Conservation (phyloP, 129 eudicot species). For the Daucus carota region DNA sequence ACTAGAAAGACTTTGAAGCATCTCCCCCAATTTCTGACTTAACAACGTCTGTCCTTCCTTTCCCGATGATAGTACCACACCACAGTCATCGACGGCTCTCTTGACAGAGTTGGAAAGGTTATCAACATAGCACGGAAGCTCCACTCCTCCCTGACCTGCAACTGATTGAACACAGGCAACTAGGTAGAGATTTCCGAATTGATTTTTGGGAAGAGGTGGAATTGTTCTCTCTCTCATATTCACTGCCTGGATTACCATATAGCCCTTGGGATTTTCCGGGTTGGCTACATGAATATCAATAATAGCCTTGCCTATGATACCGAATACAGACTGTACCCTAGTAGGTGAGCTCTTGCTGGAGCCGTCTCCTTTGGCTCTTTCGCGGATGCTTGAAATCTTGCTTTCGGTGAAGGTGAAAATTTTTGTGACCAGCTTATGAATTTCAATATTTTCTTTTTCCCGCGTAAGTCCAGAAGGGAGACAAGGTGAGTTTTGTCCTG, state of each 20-base stretch:
- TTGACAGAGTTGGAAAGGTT: background rate
- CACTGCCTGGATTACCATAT: slow-evolving; percentile 10
- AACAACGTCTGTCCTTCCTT: background rate
- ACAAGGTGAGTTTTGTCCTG: background rate
- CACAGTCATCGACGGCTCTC: background rate
- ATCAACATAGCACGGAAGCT: background rate
- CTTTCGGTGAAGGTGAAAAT: slow-evolving; percentile 5
- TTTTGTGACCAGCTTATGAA: background rate
- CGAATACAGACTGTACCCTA: slow-evolving; percentile 9
- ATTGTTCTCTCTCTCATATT: slow-evolving; percentile 19
- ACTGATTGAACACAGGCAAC: background rate
- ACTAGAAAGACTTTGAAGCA: background rate
- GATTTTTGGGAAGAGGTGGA: slow-evolving; percentile 17
- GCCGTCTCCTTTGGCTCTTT: background rate
- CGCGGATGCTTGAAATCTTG: background rate
- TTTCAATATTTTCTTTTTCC: background rate
- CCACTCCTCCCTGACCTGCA: background rate
- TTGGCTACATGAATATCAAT: background rate
- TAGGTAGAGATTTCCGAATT: slow-evolving; percentile 20
- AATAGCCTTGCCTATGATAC: slow-evolving; percentile 6
- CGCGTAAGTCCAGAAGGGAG: background rate
- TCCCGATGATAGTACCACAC: background rate
- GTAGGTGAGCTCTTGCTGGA: background rate
- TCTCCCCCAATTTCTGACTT: background rate
- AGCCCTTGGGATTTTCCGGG: slow-evolving; percentile 6